phyloP scores from a whole-genome alignment of 352 stramenopile species.

The Plasmopara viticola region DNA sequence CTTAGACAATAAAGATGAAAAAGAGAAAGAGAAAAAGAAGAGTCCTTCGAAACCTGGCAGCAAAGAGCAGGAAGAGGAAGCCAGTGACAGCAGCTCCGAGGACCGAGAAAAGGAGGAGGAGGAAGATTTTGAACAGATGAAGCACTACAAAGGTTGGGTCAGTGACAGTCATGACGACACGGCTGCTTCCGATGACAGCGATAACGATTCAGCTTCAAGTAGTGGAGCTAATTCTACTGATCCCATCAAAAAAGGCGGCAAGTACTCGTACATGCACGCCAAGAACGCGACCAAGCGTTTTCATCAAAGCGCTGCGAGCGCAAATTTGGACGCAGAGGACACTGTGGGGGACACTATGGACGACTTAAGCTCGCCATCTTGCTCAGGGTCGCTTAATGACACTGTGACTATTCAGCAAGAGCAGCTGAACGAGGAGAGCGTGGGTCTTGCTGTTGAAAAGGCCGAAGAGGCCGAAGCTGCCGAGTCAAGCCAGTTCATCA shows the following conservation, averaged over 20 bases:
- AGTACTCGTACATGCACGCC: slow-evolving; percentile 14
- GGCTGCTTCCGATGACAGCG: slow-evolving; percentile 15
- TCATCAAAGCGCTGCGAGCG: slow-evolving; percentile 20
- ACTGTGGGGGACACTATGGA: slow-evolving; percentile 23
- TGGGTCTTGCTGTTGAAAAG: slow-evolving; percentile 20
- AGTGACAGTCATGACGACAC: slow-evolving; percentile 23
- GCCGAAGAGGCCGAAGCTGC: slow-evolving; percentile 11
- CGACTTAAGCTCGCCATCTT: slow-evolving; percentile 15
- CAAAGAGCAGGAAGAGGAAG: slow-evolving; percentile 7
- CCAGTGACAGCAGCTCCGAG: slow-evolving; percentile 4
- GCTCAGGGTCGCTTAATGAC: slow-evolving; percentile 14
- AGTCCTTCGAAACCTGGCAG: neutral
- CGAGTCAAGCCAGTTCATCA: slow-evolving; percentile 21
- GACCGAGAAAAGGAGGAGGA: slow-evolving; percentile 2
- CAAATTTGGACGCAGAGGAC: slow-evolving; percentile 9
- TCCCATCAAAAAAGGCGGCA: slow-evolving; percentile 13
- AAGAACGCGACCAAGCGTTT: slow-evolving; percentile 24
- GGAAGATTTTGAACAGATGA: slow-evolving; percentile 10
- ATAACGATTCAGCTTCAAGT: slow-evolving; percentile 22
- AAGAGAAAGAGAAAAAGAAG: neutral
- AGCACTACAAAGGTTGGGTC: slow-evolving; percentile 25
- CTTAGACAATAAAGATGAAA: neutral
- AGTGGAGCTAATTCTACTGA: slow-evolving; percentile 20
- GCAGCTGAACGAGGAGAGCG: slow-evolving; percentile 22
- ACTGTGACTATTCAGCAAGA: slow-evolving; percentile 19